Evolutionary conservation across 2,329 filamentous ascomycete species (phyloP).

Genomic region (Septoria linicola): DNA sequence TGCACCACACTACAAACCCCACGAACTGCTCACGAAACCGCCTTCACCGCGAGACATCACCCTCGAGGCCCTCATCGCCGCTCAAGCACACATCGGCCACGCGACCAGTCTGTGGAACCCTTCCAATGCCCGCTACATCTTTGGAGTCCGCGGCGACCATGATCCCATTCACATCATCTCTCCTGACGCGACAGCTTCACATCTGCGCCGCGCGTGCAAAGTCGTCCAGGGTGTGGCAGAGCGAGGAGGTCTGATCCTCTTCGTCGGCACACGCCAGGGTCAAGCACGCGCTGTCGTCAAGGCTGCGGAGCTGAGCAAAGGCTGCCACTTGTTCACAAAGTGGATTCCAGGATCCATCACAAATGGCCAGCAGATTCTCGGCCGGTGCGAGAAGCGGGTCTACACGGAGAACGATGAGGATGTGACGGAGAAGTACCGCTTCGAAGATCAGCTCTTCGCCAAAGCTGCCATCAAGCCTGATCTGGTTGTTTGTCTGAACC

Average conservation of each 20-base stretch:
- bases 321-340: slow-evolving; percentile 85
- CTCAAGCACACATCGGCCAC: slow-evolving; percentile 87
- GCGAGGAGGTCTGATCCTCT: slow-evolving; percentile 80
- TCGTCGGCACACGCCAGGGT: slow-evolving; percentile 81
- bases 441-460: slow-evolving; percentile 62
- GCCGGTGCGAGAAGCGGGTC: slow-evolving; percentile 66
- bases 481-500: slow-evolving; percentile 88
- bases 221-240: slow-evolving; percentile 85
- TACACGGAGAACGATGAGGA: slow-evolving; percentile 72
- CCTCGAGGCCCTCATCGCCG: slow-evolving; percentile 84
- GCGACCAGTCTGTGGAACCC: slow-evolving; percentile 92
- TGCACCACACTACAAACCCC: slow-evolving; percentile 61
- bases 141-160: slow-evolving; percentile 80
- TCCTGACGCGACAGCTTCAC: slow-evolving; percentile 81
- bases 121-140: slow-evolving; percentile 89
- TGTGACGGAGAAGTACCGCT: slow-evolving; percentile 51
- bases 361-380: slow-evolving; percentile 87
- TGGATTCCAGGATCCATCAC: slow-evolving; percentile 93
- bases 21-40: slow-evolving; percentile 67
- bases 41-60: slow-evolving; percentile 77
- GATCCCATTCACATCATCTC: slow-evolving; percentile 73
- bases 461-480: slow-evolving; percentile 75
- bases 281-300: slow-evolving; percentile 78
- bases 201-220: slow-evolving; percentile 89
- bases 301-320: slow-evolving; percentile 73